Percentiles rank a stretch among this genome's conserved stretches.
These are phyloP conservation scores for Thelephora terrestris DNA, from an alignment of 1,284 basidiomycete genomes.

Conservation along the genomic window DNA sequence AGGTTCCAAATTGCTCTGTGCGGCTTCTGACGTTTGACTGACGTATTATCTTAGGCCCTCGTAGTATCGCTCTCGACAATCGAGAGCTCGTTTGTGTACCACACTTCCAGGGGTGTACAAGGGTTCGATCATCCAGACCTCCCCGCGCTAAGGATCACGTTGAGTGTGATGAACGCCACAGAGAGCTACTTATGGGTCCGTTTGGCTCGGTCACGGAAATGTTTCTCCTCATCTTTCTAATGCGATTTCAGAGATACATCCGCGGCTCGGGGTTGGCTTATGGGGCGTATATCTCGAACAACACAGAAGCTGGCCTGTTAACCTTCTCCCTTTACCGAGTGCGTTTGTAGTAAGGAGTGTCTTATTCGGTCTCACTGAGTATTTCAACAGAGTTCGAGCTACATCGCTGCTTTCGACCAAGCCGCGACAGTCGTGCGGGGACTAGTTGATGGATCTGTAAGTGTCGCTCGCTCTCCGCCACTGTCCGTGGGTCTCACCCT, in stretches of 20 bases:
- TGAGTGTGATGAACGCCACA: conserved; percentile 86
- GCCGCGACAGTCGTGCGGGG: conserved; percentile 69
- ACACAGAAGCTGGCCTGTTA: conserved; percentile 77
- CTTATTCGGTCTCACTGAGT: not conserved
- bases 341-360: conserved; percentile 18
- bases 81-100: conserved; percentile 84
- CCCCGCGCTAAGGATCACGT: conserved; percentile 76
- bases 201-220: not conserved
- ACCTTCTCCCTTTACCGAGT: conserved; percentile 80
- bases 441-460: conserved; percentile 69
- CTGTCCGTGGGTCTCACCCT: not conserved
- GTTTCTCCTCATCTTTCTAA: conserved; percentile 9
- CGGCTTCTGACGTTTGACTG: not conserved
- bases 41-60: conserved; percentile 46
- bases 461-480: conserved; percentile 20
- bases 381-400: conserved; percentile 69
- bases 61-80: conserved; percentile 89
- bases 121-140: conserved; percentile 81
- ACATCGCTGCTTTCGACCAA: conserved; percentile 75
- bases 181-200: conserved; percentile 92
- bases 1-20: conserved; percentile 33
- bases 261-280: conserved; percentile 93
- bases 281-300: conserved; percentile 72
- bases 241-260: conserved; percentile 53
- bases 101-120: conserved; percentile 70